phyloP scores from a whole-genome alignment of 2,329 filamentous ascomycete species.

The Cladophialophora chaetospira region DNA sequence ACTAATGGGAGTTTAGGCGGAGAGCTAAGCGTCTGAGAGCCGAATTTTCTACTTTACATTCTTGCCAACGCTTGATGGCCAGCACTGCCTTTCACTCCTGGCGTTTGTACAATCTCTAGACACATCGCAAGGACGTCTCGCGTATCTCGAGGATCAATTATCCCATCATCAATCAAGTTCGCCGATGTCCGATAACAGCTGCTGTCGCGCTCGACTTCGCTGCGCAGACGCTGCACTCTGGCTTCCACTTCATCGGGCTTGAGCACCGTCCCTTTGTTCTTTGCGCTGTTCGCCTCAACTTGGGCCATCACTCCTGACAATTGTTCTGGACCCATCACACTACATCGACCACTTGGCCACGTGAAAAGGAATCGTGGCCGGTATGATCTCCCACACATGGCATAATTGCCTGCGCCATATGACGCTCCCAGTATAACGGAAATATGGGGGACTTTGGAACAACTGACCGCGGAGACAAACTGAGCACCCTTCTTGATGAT shows the following conservation, averaged over 20 bases:
- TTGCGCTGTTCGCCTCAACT: slow-evolving; percentile 36
- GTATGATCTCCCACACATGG: slow-evolving; percentile 50
- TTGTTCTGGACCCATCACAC: slow-evolving; percentile 47
- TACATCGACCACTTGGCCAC: slow-evolving; percentile 45
- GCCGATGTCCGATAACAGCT: slow-evolving; percentile 41
- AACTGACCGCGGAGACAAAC: slow-evolving; percentile 49
- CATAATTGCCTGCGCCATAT: slow-evolving; percentile 52
- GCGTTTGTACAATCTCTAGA: slow-evolving; percentile 38
- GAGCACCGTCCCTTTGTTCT: slow-evolving; percentile 33
- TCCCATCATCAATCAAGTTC: slow-evolving; percentile 41
- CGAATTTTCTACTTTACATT: slow-evolving; percentile 16
- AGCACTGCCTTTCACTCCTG: slow-evolving; percentile 34
- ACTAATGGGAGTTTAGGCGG: too few species aligned
- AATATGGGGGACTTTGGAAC: slow-evolving; percentile 49
- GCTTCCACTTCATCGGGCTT: slow-evolving; percentile 35
- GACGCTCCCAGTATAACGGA: slow-evolving; percentile 49
- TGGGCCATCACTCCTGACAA: slow-evolving; percentile 44
- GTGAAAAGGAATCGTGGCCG: slow-evolving; percentile 48
- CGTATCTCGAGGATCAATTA: slow-evolving; percentile 44
- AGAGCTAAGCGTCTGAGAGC: too few species aligned
- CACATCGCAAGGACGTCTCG: slow-evolving; percentile 43
- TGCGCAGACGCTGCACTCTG: slow-evolving; percentile 34
- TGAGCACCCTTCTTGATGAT: slow-evolving; percentile 52
- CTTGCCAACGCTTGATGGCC: slow-evolving; percentile 36
- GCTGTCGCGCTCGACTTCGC: slow-evolving; percentile 38